Evolutionary conservation across 768 basidiomycete genomes (phyloP), one percentile per base, ranked within the genome.

Genomic region (Sarcomyxa edulis): DNA sequence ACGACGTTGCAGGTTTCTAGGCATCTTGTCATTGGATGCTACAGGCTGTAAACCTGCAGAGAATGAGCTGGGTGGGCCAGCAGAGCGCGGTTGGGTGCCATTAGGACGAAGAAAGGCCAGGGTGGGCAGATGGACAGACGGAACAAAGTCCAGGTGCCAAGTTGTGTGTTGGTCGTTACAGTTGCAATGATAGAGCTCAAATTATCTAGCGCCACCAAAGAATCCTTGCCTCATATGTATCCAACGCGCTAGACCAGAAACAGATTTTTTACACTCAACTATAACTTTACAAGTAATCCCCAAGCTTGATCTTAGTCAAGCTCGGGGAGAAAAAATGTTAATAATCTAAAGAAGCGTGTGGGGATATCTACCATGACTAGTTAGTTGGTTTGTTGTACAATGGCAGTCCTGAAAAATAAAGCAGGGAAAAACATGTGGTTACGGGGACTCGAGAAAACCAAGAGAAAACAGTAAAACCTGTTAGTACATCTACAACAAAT

Each of bases 71-170:
- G 71, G 62, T 31, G 70, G 67, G 29, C 60, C 32, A 51, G 54
- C 35, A 55, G 50, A 31, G 44, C 61, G 66, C 50, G 64, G 62
- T 43, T 69, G 63, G 30, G 70, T 48, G 34, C 60, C 55, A 60
- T 66, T 61, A 71, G 66, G 47, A 82, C 79, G 62, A 84, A 62
- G n/a, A 40, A 74, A 78, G 50, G 80, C 81, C 81, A 82, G 76
- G 58, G 61, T 78, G 77, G 57, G 58, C 44, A 47, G 25, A 20
- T 10, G 18, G 14, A 46, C 48, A 26, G 43, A 32, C 33, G 42
- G 28, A 42, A 31, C 20, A 35, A 43, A 35, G 25, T 27, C 29
- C 34, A 35, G 30, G 35, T 20, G 26, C n/a, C n/a, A n/a, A n/a
- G n/a, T n/a, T n/a, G n/a, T n/a, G n/a, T n/a, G n/a, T n/a, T n/a